A percentile compares a stretch with the other conserved stretches of the same genome.
phyloP scores from a whole-genome alignment of 1,139 yeast species.

The Magnusiomyces paraingens region DNA sequence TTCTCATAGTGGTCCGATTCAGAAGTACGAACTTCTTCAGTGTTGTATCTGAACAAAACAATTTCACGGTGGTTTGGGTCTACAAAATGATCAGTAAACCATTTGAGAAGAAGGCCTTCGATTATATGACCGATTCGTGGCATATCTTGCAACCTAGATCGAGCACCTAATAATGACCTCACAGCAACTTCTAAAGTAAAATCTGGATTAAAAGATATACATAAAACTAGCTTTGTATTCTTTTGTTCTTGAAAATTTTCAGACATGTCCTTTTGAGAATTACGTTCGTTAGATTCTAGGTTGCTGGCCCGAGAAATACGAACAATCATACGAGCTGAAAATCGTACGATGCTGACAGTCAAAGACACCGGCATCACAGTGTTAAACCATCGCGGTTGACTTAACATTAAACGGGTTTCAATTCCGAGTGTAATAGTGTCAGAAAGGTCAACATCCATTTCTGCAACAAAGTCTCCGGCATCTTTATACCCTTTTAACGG shows the following conservation, averaged over 20 bases:
- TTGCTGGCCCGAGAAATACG: constrained; percentile 48
- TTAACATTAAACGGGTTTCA: constrained; percentile 72
- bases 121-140: constrained; percentile 85
- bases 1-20: no score
- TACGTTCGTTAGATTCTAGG: constrained; percentile 27
- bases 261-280: constrained; percentile 18
- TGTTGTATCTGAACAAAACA: constrained; percentile 24
- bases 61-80: constrained; percentile 84
- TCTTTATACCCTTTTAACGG: constrained; percentile 16
- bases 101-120: constrained; percentile 72
- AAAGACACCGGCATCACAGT: constrained; percentile 72
- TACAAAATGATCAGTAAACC: constrained; percentile 91
- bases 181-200: constrained; percentile 82
- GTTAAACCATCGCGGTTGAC: constrained; percentile 80
- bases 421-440: constrained; percentile 88
- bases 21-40: no score
- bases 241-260: constrained; percentile 53
- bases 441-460: constrained; percentile 86
- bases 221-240: constrained; percentile 6
- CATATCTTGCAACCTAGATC: constrained; percentile 86
- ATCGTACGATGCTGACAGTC: constrained; percentile 82
- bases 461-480: constrained; percentile 53
- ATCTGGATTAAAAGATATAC: constrained; percentile 79
- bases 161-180: constrained; percentile 81
- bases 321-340: constrained; percentile 71